Base-by-base conservation (phyloP, 208 protist species). In the Plasmodiophora brassicae region DNA sequence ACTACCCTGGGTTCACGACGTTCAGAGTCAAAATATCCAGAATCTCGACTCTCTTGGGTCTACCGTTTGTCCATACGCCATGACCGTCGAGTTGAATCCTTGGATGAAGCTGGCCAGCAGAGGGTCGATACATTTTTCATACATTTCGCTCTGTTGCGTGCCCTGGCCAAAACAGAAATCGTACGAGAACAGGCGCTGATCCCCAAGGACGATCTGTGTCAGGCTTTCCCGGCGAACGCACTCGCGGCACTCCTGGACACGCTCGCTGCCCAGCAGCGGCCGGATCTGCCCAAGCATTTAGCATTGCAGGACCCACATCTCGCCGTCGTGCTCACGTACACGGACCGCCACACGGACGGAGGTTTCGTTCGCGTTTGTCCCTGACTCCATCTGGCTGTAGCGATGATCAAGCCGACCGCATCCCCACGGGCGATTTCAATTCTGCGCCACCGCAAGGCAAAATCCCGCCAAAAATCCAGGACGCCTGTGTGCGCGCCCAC, bases 31-130 rank as follows among this genome's bases (percentile, higher is more conserved):
- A 78, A 5, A 78, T 5, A n/a, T n/a, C n/a, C 65, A 78, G 65
- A 78, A 38, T 44, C 32, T 78, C 5, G n/a, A n/a, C n/a, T n/a
- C n/a, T n/a, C n/a, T n/a, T n/a, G n/a, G n/a, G n/a, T 32, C 14
- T 36, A 78, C 65, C 5, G 65, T 78, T 78, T 78, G 65, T 32
- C 65, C 65, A 78, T 78, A 78, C 20, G 65, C 65, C 65, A 78
- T 78, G 65, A 78, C n/a, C 20, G 65, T 78, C n/a, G 65, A 78
- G n/a, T 78, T 78, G n/a, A 78, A 78, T 5, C 65, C 65, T 78
- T 78, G 65, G 41, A 78, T 8, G n/a, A 78, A 78, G 41, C 65
- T 78, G 32, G 32, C 5, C 65, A 78, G 41, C 10, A 78, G 65
- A 8, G 65, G 65, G 32, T 78, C 65, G 41, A 78, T 38, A 32